phyloP scores from a whole-genome alignment of 225 moss, liverwort and hornwort genomes.

The Sphagnum tenellum region DNA sequence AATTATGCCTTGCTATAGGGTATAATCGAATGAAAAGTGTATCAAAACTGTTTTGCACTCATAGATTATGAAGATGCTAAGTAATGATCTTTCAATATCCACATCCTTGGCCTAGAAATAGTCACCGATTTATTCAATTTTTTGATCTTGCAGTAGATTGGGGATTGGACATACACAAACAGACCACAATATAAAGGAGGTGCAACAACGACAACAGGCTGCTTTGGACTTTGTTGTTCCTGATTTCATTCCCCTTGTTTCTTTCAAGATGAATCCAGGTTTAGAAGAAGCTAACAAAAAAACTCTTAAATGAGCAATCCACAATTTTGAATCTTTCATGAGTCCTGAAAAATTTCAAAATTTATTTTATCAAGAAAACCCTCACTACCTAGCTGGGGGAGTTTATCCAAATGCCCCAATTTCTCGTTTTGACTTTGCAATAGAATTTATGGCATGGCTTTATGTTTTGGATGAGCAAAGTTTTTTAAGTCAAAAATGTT shows the following conservation, averaged over 20 bases:
- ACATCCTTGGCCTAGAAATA: not conserved
- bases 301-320: not conserved
- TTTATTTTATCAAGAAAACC: not conserved
- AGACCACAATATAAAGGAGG: not conserved
- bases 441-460: not conserved
- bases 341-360: not conserved
- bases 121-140: not conserved
- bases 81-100: not conserved
- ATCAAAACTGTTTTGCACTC: not conserved
- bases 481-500: not conserved
- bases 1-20: not conserved
- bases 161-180: not conserved
- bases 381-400: not conserved
- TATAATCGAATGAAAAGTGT: not conserved
- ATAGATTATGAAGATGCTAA: not conserved
- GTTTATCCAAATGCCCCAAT: not conserved
- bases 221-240: constrained; percentile 1
- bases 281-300: not conserved
- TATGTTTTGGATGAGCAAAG: constrained; percentile 9
- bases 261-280: not conserved
- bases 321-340: not conserved
- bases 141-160: not conserved
- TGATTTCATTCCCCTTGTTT: constrained; percentile 2
- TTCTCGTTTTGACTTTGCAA: not conserved
- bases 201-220: not conserved